Base-by-base conservation (phyloP, 805 yeast genomes). In the Alloascoidea africana region DNA sequence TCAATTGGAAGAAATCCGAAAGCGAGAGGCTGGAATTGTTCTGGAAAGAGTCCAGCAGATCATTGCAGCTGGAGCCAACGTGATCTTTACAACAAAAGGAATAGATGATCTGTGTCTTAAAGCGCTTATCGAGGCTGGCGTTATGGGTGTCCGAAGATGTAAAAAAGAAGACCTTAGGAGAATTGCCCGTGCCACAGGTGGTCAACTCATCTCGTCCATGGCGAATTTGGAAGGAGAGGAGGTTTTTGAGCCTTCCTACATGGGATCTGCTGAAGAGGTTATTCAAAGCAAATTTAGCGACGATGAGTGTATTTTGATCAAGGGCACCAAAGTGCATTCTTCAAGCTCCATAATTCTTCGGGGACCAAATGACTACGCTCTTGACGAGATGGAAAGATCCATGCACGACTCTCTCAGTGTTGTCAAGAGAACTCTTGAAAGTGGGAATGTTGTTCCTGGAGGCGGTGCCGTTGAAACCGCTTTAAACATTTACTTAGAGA, bases 401-500 rank as follows among this genome's bases (percentile, higher is more conserved):
- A 59, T 93, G 43, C 96, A 85, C 53, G 99, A 91, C 56, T 83
- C 97, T 2, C 66, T 91, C 45, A 76, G 85, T 34, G 98, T 91
- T 27, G 95, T 91, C 27, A 91, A 91, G 65, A 76, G 98, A 55
- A 86, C 97, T 8, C 69, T 93, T 47, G 98, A 91, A 60, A 76
- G 89, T 51, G 97, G 96, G 15, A 62, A 71, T 46, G 87, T 93
- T 41, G 98, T 91, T 4, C 97, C 98, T 33, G 99, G 99, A 43
- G 99, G 99, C 46, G 99, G 99, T 43, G 93, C 94, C n/a, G 98
- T 91, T 27, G 99, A 91, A 62, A 70, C 94, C 37, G 97, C 97
- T 2, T 69, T 91, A 53, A 87, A 86, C 63, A 86, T 91, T 38
- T 91, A 84, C 57, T 66, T 91, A 55, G 98, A 91, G 59, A 89